Conservation (phyloP, 2,329 filamentous ascomycete species). For the Aurifilum marmelostoma region DNA sequence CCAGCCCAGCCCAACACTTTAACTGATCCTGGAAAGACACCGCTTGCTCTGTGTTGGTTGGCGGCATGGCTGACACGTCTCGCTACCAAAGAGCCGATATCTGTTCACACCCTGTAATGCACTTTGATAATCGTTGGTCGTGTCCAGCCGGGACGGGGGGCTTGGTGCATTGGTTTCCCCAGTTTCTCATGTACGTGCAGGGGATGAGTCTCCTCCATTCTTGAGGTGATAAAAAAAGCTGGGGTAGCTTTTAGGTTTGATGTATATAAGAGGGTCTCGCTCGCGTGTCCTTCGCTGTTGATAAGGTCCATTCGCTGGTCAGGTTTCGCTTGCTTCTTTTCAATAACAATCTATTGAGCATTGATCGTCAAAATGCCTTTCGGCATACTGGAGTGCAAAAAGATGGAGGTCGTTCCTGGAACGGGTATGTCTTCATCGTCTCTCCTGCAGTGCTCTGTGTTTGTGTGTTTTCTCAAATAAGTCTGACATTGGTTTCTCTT, state of each 20-base stretch:
- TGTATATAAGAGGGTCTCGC: neutral
- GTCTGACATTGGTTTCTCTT: neutral
- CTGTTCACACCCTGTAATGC: neutral
- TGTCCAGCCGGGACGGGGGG: neutral
- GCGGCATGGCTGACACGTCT: neutral
- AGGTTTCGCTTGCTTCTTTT: too few species aligned
- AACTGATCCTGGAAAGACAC: neutral
- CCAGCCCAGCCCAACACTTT: neutral
- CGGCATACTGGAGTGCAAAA: slow-evolving; percentile 50
- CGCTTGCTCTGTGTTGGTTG: neutral
- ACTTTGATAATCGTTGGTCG: neutral
- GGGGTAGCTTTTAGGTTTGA: neutral
- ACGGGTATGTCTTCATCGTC: slow-evolving; percentile 42
- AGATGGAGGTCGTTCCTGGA: slow-evolving; percentile 51
- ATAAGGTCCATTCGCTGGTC: too few species aligned
- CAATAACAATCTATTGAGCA: neutral
- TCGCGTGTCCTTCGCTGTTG: neutral
- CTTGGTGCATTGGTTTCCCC: neutral
- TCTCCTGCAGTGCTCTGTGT: neutral
- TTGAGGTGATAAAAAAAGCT: neutral
- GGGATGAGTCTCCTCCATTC: neutral
- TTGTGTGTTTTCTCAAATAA: neutral
- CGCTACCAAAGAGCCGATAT: neutral
- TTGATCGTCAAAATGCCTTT: slow-evolving; percentile 47
- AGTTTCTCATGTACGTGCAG: neutral